Evolutionary conservation across 208 protist species (phyloP).

Genomic region (Leishmania aethiopica): DNA sequence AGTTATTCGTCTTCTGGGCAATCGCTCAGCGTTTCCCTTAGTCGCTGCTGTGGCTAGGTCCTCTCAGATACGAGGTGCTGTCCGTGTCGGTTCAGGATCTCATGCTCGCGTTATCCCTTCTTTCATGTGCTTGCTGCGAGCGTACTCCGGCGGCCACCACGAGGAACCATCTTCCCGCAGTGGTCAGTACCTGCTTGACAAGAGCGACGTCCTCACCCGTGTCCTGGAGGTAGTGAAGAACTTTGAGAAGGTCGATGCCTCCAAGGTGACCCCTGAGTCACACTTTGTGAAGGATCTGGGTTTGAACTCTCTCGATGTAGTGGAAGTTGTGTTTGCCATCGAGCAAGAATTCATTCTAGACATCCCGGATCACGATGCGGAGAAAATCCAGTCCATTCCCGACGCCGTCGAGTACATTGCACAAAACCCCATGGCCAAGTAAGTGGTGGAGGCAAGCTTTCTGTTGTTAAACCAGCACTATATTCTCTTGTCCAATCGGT

Average conservation of each 20-base stretch:
- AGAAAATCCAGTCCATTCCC: constrained; percentile 94
- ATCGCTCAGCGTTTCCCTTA: constrained; percentile 14
- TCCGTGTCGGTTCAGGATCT: constrained; percentile 3
- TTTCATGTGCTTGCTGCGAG: constrained; percentile 38
- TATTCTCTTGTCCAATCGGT: neutral
- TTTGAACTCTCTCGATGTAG: constrained; percentile 95
- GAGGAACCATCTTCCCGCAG: constrained; percentile 66
- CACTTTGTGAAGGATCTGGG: constrained; percentile 97
- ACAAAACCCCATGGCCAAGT: constrained; percentile 96
- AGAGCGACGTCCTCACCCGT: constrained; percentile 94
- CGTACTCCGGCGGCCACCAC: constrained; percentile 66
- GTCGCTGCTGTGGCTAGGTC: constrained; percentile 18
- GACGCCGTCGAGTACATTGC: constrained; percentile 95
- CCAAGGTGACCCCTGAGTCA: constrained; percentile 89
- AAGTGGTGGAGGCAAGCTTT: constrained; percentile 29
- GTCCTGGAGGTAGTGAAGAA: constrained; percentile 96
- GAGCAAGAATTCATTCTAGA: constrained; percentile 97
- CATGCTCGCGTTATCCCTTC: neutral
- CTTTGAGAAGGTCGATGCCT: constrained; percentile 95
- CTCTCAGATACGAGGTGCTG: constrained; percentile 5
- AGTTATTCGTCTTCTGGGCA: constrained; percentile 19
- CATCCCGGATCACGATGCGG: constrained; percentile 96
- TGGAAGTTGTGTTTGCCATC: constrained; percentile 95
- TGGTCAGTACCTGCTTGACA: constrained; percentile 91
- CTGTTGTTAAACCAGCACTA: neutral